These are phyloP conservation scores for Leucocoprinus leucothites DNA, from an alignment of 768 basidiomycete species.

Conservation along the genomic window DNA sequence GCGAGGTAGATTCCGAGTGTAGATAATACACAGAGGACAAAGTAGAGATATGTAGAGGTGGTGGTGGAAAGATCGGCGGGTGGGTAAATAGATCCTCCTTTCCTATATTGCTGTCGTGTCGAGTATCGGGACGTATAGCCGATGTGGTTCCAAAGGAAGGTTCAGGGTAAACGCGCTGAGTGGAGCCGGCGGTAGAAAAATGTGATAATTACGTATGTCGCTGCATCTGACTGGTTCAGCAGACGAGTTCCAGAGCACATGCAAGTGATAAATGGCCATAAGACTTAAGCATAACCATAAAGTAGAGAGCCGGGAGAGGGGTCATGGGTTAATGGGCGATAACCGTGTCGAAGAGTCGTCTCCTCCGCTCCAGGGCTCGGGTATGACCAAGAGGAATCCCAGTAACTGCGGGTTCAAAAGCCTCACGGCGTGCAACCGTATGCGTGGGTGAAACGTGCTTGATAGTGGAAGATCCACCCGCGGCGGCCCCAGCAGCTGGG, in stretches of 20 bases:
- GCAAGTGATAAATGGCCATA: background rate
- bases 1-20: background rate
- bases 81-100: background rate
- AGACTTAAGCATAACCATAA: slow-evolving; percentile 11
- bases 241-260: background rate
- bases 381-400: background rate
- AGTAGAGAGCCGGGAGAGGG: background rate
- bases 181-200: too few species aligned
- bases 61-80: background rate
- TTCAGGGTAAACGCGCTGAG: too few species aligned
- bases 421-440: slow-evolving; percentile 8
- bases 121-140: background rate
- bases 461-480: background rate
- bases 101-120: background rate
- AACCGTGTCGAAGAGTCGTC: slow-evolving; percentile 9
- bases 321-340: slow-evolving; percentile 8
- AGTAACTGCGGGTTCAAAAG: background rate
- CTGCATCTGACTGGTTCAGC: background rate
- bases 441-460: slow-evolving; percentile 12
- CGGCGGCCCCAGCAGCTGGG: background rate
- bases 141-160: background rate
- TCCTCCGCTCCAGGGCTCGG: slow-evolving; percentile 2
- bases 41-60: background rate
- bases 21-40: background rate
- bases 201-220: background rate